Evolutionary conservation across 2,329 filamentous ascomycete species (phyloP).

Genomic region (Calonectria hawksworthii): DNA sequence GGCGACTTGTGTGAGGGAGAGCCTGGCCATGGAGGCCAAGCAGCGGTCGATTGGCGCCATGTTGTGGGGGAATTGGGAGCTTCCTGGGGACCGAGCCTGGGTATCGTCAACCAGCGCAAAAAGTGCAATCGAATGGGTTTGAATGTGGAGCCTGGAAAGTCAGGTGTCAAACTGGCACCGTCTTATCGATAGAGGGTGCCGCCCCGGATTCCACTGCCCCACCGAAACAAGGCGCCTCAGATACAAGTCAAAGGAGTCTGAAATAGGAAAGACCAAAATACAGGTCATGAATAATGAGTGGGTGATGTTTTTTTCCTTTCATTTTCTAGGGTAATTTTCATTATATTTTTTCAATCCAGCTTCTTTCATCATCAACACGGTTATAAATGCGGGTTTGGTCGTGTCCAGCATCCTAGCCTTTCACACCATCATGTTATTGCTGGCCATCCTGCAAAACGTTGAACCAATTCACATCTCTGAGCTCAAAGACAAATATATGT

Average conservation of each 20-base stretch:
- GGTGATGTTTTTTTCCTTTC: no score
- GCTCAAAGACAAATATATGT: neutral
- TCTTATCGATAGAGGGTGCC: slow-evolving; percentile 43
- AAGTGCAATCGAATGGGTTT: slow-evolving; percentile 39
- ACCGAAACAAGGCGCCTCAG: neutral
- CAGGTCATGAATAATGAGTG: neutral
- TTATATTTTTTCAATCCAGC: no score
- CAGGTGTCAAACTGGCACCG: slow-evolving; percentile 29
- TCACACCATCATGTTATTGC: neutral
- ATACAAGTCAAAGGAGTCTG: neutral
- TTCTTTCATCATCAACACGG: no score
- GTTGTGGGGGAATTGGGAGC: slow-evolving; percentile 44
- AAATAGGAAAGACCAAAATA: neutral
- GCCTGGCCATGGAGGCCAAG: slow-evolving; percentile 67
- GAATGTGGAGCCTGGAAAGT: slow-evolving; percentile 36
- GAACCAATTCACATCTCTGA: neutral
- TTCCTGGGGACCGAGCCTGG: slow-evolving; percentile 39
- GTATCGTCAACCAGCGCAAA: slow-evolving; percentile 39
- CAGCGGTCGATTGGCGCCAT: slow-evolving; percentile 69
- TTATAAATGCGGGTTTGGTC: neutral
- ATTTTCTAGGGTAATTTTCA: no score
- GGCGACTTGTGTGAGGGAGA: slow-evolving; percentile 58
- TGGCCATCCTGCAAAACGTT: neutral
- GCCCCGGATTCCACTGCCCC: neutral
- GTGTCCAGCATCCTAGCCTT: neutral